Conservation (phyloP, 495 filamentous ascomycete genomes). For the Penicillium bialowiezense region DNA sequence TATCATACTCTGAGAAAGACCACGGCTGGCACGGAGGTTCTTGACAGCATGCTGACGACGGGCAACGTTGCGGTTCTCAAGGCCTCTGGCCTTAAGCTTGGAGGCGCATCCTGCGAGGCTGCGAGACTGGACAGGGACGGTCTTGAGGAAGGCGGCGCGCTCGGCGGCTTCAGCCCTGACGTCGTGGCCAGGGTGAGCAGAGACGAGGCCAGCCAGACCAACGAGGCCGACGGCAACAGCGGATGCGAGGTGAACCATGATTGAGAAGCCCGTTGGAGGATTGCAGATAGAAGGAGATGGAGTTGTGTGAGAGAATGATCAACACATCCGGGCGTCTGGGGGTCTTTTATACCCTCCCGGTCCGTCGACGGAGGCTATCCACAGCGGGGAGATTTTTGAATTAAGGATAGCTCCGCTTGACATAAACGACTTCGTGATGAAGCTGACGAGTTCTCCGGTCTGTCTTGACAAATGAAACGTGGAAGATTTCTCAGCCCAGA, state of each 20-base stretch:
- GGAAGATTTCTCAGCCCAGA: constrained; percentile 2
- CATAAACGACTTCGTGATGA: background rate
- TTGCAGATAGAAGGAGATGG: background rate
- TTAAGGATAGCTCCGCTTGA: background rate
- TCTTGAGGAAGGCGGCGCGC: constrained; percentile 41
- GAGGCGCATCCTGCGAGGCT: constrained; percentile 47
- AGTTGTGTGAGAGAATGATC: background rate
- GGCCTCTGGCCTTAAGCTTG: constrained; percentile 48
- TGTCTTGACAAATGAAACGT: constrained; percentile 5
- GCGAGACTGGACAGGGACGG: constrained; percentile 28
- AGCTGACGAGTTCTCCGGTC: constrained; percentile 3
- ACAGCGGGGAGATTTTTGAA: background rate
- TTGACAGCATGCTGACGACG: constrained; percentile 38
- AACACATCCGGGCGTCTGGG: background rate
- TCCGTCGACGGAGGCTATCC: background rate
- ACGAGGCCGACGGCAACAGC: constrained; percentile 14
- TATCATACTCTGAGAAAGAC: constrained; percentile 13
- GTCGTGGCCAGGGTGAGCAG: constrained; percentile 51
- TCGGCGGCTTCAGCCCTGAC: constrained; percentile 42
- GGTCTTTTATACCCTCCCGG: background rate
- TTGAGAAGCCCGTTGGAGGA: background rate
- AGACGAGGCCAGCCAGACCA: constrained; percentile 16
- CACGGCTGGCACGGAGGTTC: constrained; percentile 28
- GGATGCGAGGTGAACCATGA: constrained; percentile 20
- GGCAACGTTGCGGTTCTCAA: constrained; percentile 40